Percentiles rank a stretch among this genome's conserved stretches.
Conservation (phyloP, 148 eudicot species). For the Fallopia convolvulus region DNA sequence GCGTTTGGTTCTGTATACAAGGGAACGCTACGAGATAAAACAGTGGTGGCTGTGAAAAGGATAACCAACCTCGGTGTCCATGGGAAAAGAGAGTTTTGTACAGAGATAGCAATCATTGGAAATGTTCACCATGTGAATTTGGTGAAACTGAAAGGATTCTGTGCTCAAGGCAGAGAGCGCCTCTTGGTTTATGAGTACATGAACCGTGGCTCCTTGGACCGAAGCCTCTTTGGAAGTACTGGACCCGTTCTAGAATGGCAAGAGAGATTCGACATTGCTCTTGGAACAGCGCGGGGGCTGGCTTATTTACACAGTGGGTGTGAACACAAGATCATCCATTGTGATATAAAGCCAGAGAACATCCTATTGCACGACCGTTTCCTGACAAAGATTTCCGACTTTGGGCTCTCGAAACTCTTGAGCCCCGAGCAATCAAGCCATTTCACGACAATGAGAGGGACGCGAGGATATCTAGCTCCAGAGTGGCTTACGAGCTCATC, state of each 20-base stretch:
- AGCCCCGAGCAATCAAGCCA: constrained; percentile 61
- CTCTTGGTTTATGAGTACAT: constrained; percentile 78
- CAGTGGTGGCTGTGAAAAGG: constrained; percentile 71
- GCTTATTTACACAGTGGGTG: constrained; percentile 77
- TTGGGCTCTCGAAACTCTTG: constrained; percentile 75
- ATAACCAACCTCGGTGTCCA: constrained; percentile 50
- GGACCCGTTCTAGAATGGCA: constrained; percentile 89
- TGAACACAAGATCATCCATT: constrained; percentile 67
- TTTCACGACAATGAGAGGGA: constrained; percentile 89
- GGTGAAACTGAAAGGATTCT: constrained; percentile 71
- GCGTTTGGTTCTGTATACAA: constrained; percentile 77
- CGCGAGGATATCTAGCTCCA: constrained; percentile 94
- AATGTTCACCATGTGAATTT: constrained; percentile 73
- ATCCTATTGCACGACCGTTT: constrained; percentile 58
- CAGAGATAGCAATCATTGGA: constrained; percentile 77
- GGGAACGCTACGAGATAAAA: constrained; percentile 48
- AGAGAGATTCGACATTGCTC: constrained; percentile 64
- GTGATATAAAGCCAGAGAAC: constrained; percentile 87
- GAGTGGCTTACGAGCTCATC: constrained; percentile 91
- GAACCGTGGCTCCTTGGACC: constrained; percentile 75
- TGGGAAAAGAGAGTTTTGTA: constrained; percentile 69
- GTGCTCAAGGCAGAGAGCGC: constrained; percentile 56
- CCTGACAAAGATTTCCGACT: constrained; percentile 66
- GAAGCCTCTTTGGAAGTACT: constrained; percentile 50
- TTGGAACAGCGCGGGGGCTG: constrained; percentile 78